phyloP scores from a whole-genome alignment of 75 land plant species.

The Pinus tabuliformis region DNA sequence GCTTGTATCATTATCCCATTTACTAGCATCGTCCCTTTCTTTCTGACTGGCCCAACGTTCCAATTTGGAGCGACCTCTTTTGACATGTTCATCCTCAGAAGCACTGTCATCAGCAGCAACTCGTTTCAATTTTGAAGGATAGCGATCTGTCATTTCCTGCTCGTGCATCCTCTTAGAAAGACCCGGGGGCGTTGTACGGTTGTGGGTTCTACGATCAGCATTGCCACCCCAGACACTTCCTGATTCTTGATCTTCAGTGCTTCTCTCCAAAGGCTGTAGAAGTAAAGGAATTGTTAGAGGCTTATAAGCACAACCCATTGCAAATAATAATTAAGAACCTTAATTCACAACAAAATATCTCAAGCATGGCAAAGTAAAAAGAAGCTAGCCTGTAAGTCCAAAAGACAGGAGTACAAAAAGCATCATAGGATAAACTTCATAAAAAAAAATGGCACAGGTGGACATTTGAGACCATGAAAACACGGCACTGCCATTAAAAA shows the following conservation, averaged over 20 bases:
- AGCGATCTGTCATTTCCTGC: constrained; percentile 7
- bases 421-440: not conserved
- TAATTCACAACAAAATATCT: not conserved
- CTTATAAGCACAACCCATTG: not conserved
- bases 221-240: constrained; percentile 7
- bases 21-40: constrained; percentile 49
- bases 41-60: constrained; percentile 95
- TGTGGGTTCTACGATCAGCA: constrained; percentile 2
- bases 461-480: not conserved
- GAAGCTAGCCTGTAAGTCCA: not conserved
- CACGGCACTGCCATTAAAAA: not conserved
- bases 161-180: constrained; percentile 8
- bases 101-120: constrained; percentile 36
- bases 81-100: constrained; percentile 59
- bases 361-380: not conserved
- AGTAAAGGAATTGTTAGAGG: not conserved
- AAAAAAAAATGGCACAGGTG: no score
- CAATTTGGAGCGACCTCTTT: constrained; percentile 78
- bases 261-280: constrained; percentile 3
- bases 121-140: constrained; percentile 15
- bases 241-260: constrained; percentile 8
- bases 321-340: not conserved
- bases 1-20: constrained; percentile 17
- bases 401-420: not conserved
- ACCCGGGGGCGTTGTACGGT: not conserved